phyloP scores from a whole-genome alignment of 192 early-diverging fungal species.

The Piromyces finnis region DNA sequence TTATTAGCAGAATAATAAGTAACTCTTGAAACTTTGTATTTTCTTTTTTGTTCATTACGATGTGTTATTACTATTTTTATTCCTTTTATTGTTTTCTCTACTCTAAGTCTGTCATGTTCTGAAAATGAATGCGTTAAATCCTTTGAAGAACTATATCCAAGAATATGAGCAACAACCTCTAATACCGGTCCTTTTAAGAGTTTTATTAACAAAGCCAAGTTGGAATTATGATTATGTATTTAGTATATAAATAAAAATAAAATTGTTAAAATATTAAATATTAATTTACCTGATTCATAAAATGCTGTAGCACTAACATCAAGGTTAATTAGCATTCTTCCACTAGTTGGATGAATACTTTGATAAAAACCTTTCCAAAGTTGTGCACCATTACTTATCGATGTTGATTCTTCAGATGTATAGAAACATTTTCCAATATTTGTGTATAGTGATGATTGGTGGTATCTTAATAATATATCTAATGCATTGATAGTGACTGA shows the following conservation, averaged over 20 bases:
- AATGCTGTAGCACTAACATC: constrained; percentile 17
- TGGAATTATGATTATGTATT: too few relatives aligned
- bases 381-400: constrained; percentile 13
- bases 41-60: constrained; percentile 40
- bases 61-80: constrained; percentile 35
- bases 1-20: constrained; percentile 40
- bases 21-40: constrained; percentile 50
- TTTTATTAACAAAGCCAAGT: too few relatives aligned
- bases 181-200: constrained; percentile 46
- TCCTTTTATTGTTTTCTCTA: constrained; percentile 13
- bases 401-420: constrained; percentile 2
- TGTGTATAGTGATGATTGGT: constrained; percentile 35
- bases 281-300: constrained; percentile 5
- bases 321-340: constrained; percentile 16
- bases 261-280: too few relatives aligned
- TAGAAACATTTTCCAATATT: constrained; percentile 14
- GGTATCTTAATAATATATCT: constrained; percentile 68
- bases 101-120: too few relatives aligned
- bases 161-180: constrained; percentile 46
- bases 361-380: constrained; percentile 24
- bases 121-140: too few relatives aligned
- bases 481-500: not conserved
- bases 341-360: constrained; percentile 8
- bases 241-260: too few relatives aligned
- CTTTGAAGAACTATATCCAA: constrained; percentile 9